Percentiles rank a stretch among this genome's conserved stretches.
Conservation (phyloP, 352 stramenopile genomes). For the Globisporangium takayamanum region DNA sequence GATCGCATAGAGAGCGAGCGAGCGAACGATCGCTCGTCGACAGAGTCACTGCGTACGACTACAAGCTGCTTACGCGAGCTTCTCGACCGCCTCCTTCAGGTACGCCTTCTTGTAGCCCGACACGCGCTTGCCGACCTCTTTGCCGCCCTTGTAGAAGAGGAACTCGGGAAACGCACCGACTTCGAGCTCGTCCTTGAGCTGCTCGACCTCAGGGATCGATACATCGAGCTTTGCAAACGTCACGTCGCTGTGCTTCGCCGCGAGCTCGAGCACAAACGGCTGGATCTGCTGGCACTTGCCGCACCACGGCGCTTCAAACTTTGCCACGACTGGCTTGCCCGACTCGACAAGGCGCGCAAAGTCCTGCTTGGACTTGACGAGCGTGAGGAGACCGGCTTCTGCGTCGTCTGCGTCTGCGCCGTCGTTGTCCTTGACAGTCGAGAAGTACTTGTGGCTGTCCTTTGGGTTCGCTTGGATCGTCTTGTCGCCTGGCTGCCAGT, state of each 20-base stretch:
- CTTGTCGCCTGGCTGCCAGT: slow-evolving; percentile 89
- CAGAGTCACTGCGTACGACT: background rate
- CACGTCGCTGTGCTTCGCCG: slow-evolving; percentile 53
- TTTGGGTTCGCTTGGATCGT: slow-evolving; percentile 86
- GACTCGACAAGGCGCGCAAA: slow-evolving; percentile 58
- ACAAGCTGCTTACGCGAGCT: slow-evolving; percentile 27
- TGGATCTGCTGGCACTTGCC: slow-evolving; percentile 84
- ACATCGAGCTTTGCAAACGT: slow-evolving; percentile 80
- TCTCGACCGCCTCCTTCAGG: slow-evolving; percentile 63
- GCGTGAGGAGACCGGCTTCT: slow-evolving; percentile 33
- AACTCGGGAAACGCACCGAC: slow-evolving; percentile 79
- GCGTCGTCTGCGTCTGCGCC: slow-evolving; percentile 21
- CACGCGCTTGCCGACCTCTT: slow-evolving; percentile 63
- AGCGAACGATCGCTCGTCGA: background rate
- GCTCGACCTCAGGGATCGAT: slow-evolving; percentile 58
- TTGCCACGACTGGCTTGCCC: slow-evolving; percentile 68
- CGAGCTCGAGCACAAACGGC: slow-evolving; percentile 65
- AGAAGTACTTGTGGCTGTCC: slow-evolving; percentile 81
- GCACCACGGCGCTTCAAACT: slow-evolving; percentile 86
- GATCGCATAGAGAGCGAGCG: background rate
- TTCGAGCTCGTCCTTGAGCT: slow-evolving; percentile 67
- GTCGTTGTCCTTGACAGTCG: slow-evolving; percentile 31
- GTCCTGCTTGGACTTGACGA: slow-evolving; percentile 52
- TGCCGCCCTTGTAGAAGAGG: slow-evolving; percentile 81
- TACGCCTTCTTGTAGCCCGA: slow-evolving; percentile 83